Base-by-base conservation (phyloP, 1,139 yeast genomes). In the Scheffersomyces insectosa region DNA sequence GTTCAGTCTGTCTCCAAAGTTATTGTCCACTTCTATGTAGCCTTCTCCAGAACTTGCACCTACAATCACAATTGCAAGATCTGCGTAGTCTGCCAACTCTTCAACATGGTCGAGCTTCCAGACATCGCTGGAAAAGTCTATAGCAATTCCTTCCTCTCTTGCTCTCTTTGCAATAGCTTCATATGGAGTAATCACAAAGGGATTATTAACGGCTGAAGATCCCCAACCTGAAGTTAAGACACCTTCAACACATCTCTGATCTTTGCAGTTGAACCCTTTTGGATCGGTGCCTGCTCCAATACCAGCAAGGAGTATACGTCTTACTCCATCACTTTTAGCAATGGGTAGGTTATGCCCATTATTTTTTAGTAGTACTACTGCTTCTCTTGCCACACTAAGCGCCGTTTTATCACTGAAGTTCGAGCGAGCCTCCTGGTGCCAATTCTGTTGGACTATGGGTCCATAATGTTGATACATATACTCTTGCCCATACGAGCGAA, bases 1-100 rank as follows among this genome's bases (percentile, higher is more conserved):
- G 54, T 82, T 80, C 52, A 73, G 71, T 30, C 86, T 59, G 55
- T 82, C 87, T n/a, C 86, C 86, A 54, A 60, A 77, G 50, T 81
- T 82, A 15, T 74, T 77, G 52, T 81, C 86, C 30, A 80, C 81
- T 47, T 70, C 73, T 38, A 79, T 67, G 53, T 72, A 79, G 0
- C 84, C 85, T 61, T 82, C 87, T 12, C 86, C 87, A 8, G 85
- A 75, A 48, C 68, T 62, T 1, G 83, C 70, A 39, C 67, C 66
- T 0, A 77, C 85, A 45, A 81, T 68, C 2, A 82, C 80, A 27
- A 80, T 61, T 5, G 81, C 66, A 58, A 79, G 59, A 51, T 79
- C 84, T 0, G 82, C 79, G 49, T 62, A 64, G 43, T 75, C 79
- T 2, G 82, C 75, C 38, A 67, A 54, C 34, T 74, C 77, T 37